A percentile compares a stretch with the other conserved stretches of the same genome.
These are phyloP conservation scores for Epithele typhae DNA, from an alignment of 768 basidiomycete genomes.

Conservation along the genomic window DNA sequence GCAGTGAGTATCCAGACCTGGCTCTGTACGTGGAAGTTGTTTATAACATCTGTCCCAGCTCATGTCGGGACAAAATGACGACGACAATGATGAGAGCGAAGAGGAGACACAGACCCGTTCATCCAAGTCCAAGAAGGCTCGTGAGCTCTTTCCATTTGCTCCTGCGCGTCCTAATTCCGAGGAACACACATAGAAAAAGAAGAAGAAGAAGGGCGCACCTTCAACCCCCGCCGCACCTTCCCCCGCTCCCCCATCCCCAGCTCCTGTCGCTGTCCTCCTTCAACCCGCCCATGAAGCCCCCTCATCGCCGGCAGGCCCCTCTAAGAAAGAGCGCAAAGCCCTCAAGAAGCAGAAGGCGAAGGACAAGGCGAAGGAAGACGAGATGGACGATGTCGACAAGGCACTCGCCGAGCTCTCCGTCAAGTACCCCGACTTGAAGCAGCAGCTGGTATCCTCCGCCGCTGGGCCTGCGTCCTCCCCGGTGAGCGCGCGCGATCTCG, in stretches of 20 bases:
- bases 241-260: constrained; percentile 1
- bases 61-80: constrained; percentile 6
- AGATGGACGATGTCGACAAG: constrained; percentile 75
- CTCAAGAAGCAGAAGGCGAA: constrained; percentile 64
- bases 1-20: constrained; percentile 12
- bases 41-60: constrained; percentile 1
- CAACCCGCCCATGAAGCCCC: neutral
- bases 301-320: constrained; percentile 11
- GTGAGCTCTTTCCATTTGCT: constrained; percentile 11
- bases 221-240: constrained; percentile 9
- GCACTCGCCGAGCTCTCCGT: constrained; percentile 81
- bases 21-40: neutral
- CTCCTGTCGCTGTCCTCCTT: neutral
- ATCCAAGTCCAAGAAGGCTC: constrained; percentile 27
- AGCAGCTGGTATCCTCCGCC: constrained; percentile 26
- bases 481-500: constrained; percentile 30
- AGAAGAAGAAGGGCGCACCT: constrained; percentile 28
- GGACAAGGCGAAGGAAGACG: constrained; percentile 46
- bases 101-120: constrained; percentile 9
- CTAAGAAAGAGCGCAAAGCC: constrained; percentile 49
- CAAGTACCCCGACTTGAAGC: constrained; percentile 60
- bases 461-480: constrained; percentile 21
- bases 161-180: neutral
- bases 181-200: constrained; percentile 19
- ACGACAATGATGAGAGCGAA: constrained; percentile 10